These are phyloP conservation scores for Retiboletus flavoniger DNA, from an alignment of 1,284 basidiomycete genomes.

Conservation along the genomic window DNA sequence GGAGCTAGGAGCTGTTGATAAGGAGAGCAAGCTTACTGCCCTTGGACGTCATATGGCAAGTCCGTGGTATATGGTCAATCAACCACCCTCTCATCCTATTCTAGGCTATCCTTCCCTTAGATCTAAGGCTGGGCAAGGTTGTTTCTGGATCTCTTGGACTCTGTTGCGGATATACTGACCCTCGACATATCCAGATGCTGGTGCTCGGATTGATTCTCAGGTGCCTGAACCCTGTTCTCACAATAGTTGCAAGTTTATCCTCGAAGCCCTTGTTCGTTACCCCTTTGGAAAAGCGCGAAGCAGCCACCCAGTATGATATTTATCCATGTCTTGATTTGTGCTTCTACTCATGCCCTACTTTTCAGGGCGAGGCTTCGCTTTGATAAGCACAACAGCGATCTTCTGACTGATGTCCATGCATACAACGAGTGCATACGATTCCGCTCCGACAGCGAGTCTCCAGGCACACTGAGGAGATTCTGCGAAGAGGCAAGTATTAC, in stretches of 20 bases:
- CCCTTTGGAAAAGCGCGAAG: conserved; percentile 82
- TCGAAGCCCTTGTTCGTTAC: conserved; percentile 84
- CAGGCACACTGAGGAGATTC: conserved; percentile 56
- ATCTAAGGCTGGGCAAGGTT: conserved; percentile 87
- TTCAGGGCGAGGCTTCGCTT: conserved; percentile 69
- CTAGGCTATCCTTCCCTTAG: conserved; percentile 81
- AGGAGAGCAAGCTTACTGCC: conserved; percentile 69
- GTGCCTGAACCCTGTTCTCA: conserved; percentile 76
- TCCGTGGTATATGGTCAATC: not conserved
- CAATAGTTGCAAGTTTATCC: conserved; percentile 80
- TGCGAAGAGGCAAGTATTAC: conserved; percentile 66
- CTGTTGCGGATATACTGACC: conserved; percentile 1
- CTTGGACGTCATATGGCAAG: conserved; percentile 79
- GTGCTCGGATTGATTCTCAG: conserved; percentile 79
- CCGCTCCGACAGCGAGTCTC: conserved; percentile 49
- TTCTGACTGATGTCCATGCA: conserved; percentile 80
- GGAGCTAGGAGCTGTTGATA: conserved; percentile 77
- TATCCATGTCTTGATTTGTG: not conserved
- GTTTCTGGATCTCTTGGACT: not conserved
- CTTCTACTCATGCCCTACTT: not conserved
- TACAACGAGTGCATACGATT: conserved; percentile 68
- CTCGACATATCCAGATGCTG: conserved; percentile 62
- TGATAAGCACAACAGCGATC: conserved; percentile 75
- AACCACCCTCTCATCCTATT: not conserved
- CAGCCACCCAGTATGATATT: conserved; percentile 60